Conservation (phyloP, 1,284 basidiomycete species). For the Cutaneotrichosporon cavernicola region DNA sequence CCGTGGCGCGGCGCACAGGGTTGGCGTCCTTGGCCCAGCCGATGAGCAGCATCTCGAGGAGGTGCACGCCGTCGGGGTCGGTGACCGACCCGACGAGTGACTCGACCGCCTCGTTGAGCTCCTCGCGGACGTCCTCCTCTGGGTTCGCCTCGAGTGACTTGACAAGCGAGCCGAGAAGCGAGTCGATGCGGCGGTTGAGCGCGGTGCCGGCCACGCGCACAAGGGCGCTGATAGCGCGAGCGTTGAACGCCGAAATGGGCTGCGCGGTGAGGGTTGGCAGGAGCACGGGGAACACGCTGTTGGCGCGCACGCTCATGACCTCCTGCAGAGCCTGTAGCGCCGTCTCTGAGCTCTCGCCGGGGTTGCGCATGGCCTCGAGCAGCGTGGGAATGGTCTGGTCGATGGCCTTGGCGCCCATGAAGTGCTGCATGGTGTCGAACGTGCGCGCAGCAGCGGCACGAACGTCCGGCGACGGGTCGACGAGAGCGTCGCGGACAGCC, state of each 20-base stretch:
- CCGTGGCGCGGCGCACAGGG: constrained; percentile 70
- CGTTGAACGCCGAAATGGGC: constrained; percentile 94
- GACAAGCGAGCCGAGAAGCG: constrained; percentile 73
- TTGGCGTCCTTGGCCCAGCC: constrained; percentile 80
- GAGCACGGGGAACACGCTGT: constrained; percentile 96
- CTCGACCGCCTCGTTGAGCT: constrained; percentile 72
- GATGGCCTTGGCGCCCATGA: constrained; percentile 80
- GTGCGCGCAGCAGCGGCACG: constrained; percentile 87
- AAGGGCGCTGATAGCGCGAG: constrained; percentile 82
- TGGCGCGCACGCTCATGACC: constrained; percentile 89
- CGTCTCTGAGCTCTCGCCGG: constrained; percentile 88
- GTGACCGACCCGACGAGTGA: constrained; percentile 71
- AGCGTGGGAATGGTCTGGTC: constrained; percentile 96
- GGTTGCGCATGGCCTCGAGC: constrained; percentile 85
- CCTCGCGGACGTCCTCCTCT: constrained; percentile 67
- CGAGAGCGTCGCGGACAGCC: constrained; percentile 78
- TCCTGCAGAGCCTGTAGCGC: constrained; percentile 86
- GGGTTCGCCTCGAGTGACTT: constrained; percentile 62
- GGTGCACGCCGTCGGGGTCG: constrained; percentile 82
- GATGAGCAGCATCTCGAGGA: constrained; percentile 81
- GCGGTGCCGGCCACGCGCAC: constrained; percentile 91
- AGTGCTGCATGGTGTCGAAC: constrained; percentile 89
- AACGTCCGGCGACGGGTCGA: constrained; percentile 85
- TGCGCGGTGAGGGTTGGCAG: constrained; percentile 87
- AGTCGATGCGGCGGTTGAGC: constrained; percentile 74